Evolutionary conservation across 2,329 filamentous ascomycete genomes (phyloP), one percentile per base, ranked within the genome.

Genomic region (Talaromyces piceae): DNA sequence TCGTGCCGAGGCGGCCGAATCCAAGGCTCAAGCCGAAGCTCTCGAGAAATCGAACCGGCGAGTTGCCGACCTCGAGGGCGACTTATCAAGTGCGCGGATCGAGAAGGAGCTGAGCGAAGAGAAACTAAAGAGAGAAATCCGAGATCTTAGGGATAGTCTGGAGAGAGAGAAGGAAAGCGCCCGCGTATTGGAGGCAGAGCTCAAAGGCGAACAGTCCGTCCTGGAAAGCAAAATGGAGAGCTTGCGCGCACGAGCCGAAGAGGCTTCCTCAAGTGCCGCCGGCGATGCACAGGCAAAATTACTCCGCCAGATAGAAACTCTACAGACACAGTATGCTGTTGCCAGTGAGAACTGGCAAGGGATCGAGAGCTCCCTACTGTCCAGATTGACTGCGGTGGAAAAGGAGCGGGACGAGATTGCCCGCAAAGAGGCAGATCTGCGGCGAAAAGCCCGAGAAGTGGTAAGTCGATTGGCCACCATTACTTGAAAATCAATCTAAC

Each of bases 291-390:
- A 95, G 61, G 87, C 87, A 41, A 97, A 96, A 67, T 76, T 97
- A 37, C 76, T 97, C 41, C 83, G 93, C 37, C 94, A 98, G 69
- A 87, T 98, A 49, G 93, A 98, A 72, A 96, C 88, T 0, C 73
- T 98, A 31, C 93, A 98, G 68, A 93, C 88, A 5, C 94, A 98
- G 66, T 95, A 98, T 69, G 84, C 90, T 1, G 84, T 94, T 50
- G 93, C 93, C 1, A 93, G 88, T 59, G 89, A 95, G 63, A 98
- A 98, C 61, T 98, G 94, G 93, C 91, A 96, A 64, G 88, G 90
- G 0, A 94, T 98, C 55, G 91, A 98, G 68, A 82, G 87, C 8
- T 94, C 88, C 2, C 72, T 98, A 27, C 79, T 91, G 47, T 82
- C 88, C 20, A 82, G 91, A 52, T 78, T 93, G 9, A 78, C 84